A percentile compares a stretch with the other conserved stretches of the same genome.
phyloP scores from a whole-genome alignment of 345 rosid genomes.

The Draba incana region DNA sequence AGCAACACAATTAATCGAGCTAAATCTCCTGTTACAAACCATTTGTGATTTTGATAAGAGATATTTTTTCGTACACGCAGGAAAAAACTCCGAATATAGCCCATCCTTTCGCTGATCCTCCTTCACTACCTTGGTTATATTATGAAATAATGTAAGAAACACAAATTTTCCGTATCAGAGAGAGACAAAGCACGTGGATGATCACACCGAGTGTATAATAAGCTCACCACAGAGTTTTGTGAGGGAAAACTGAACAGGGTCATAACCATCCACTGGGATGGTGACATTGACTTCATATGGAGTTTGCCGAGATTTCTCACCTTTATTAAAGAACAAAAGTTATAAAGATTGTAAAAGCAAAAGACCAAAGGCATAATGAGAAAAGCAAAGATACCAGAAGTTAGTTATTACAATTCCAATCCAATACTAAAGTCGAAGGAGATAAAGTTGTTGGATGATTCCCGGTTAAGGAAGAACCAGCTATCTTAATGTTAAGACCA shows the following conservation, averaged over 20 bases:
- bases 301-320: conserved; percentile 55
- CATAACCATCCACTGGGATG: conserved; percentile 79
- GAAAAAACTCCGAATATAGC: conserved; percentile 85
- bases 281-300: conserved; percentile 82
- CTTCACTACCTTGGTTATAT: conserved; percentile 56
- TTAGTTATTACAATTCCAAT: conserved; percentile 81
- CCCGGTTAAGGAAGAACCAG: conserved; percentile 71
- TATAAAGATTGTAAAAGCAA: conserved; percentile 30
- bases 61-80: conserved; percentile 67
- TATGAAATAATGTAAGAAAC: conserved; percentile 52
- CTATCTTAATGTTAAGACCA: conserved; percentile 64
- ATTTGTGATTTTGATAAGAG: neutral
- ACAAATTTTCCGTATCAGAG: neutral
- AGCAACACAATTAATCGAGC: conserved; percentile 25
- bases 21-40: neutral
- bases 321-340: conserved; percentile 48
- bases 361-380: conserved; percentile 9
- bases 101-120: conserved; percentile 80
- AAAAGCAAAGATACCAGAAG: conserved; percentile 12
- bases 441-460: conserved; percentile 87
- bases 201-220: conserved; percentile 10
- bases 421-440: conserved; percentile 68
- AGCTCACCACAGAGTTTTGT: conserved; percentile 86
- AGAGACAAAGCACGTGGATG: conserved; percentile 3
- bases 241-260: conserved; percentile 77